Evolutionary conservation across 2,329 filamentous ascomycete genomes (phyloP).

Genomic region (Fusarium illudens): DNA sequence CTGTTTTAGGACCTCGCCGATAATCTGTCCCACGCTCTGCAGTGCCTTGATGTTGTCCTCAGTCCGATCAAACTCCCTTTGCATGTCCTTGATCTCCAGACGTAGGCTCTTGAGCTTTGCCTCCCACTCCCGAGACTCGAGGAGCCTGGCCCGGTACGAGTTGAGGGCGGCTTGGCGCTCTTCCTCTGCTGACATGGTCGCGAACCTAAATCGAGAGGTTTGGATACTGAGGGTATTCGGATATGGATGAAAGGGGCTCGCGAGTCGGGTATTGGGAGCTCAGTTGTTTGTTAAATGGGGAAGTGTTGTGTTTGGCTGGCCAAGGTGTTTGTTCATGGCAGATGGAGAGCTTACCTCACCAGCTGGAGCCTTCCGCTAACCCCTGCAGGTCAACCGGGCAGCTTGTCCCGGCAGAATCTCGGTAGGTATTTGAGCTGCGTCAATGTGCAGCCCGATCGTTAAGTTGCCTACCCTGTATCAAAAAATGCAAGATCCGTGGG

Average conservation of each 20-base stretch:
- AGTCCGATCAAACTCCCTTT: constrained; percentile 94
- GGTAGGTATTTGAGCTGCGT: constrained; percentile 27
- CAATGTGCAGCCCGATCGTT: neutral
- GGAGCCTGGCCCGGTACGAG: constrained; percentile 80
- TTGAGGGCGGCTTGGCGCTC: constrained; percentile 75
- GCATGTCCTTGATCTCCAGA: constrained; percentile 93
- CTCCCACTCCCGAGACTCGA: constrained; percentile 98
- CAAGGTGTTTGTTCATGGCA: constrained; percentile 34
- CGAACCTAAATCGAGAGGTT: constrained; percentile 7
- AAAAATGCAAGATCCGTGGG: neutral
- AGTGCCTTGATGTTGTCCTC: constrained; percentile 99
- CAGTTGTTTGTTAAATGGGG: constrained; percentile 20
- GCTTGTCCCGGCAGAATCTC: constrained; percentile 46
- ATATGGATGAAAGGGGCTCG: neutral
- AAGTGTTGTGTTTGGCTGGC: constrained; percentile 27
- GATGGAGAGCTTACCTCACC: constrained; percentile 53
- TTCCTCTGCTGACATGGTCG: constrained; percentile 62
- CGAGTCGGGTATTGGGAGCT: constrained; percentile 25
- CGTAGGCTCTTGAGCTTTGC: constrained; percentile 94
- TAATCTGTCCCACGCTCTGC: constrained; percentile 99
- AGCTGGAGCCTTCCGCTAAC: constrained; percentile 49
- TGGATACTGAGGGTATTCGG: neutral
- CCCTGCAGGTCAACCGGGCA: constrained; percentile 22
- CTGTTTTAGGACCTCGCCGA: constrained; percentile 98
- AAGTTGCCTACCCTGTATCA: constrained; percentile 12